These are phyloP conservation scores for Sparassis latifolia DNA, from an alignment of 1,284 basidiomycete genomes.

Conservation along the genomic window DNA sequence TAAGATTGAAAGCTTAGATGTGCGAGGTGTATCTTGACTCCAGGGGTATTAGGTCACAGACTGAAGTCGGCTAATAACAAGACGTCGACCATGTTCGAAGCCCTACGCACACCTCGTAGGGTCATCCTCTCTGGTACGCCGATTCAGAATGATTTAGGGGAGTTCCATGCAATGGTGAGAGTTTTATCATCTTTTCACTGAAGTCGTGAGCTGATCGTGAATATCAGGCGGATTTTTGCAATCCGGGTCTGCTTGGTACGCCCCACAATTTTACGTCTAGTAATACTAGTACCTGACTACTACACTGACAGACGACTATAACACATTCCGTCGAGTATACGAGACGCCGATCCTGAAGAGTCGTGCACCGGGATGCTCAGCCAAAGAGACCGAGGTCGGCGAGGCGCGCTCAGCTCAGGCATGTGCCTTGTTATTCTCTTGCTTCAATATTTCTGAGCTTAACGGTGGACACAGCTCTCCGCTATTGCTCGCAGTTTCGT, in stretches of 20 bases:
- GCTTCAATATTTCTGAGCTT: background rate
- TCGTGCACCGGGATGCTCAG: constrained; percentile 69
- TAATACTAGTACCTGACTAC: too few relatives aligned
- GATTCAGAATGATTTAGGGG: constrained; percentile 93
- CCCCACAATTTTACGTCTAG: constrained; percentile 3
- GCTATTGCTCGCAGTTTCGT: constrained; percentile 83
- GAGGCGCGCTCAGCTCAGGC: constrained; percentile 71
- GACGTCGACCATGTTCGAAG: constrained; percentile 85
- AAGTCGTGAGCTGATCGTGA: constrained; percentile 1
- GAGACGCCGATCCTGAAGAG: constrained; percentile 89
- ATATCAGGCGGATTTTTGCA: constrained; percentile 83
- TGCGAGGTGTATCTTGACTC: background rate
- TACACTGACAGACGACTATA: constrained; percentile 53
- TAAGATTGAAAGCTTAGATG: constrained; percentile 16
- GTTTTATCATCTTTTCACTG: background rate
- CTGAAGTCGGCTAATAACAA: constrained; percentile 92
- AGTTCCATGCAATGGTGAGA: constrained; percentile 92
- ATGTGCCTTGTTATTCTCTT: constrained; percentile 1
- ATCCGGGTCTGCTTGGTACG: constrained; percentile 80
- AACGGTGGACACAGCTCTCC: constrained; percentile 46
- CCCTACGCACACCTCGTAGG: constrained; percentile 66
- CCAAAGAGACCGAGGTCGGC: constrained; percentile 72
- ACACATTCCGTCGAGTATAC: constrained; percentile 73
- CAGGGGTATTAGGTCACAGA: constrained; percentile 64
- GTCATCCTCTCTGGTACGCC: constrained; percentile 96